Percentiles rank a stretch among this genome's conserved stretches.
These are phyloP conservation scores for Ustilago hordei DNA, from an alignment of 1,284 basidiomycete genomes.

Conservation along the genomic window DNA sequence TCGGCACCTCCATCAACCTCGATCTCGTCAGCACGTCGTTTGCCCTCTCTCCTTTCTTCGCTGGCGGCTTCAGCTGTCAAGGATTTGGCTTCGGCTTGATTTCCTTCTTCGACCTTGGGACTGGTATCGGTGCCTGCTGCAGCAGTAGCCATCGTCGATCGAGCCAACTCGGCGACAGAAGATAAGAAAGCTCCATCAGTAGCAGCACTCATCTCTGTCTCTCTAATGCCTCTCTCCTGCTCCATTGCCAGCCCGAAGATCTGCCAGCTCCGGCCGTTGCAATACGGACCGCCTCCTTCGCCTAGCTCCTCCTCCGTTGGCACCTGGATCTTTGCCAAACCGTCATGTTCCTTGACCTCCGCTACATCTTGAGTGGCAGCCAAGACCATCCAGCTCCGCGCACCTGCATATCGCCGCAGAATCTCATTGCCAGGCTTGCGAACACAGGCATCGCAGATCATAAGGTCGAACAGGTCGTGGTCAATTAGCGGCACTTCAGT, in stretches of 20 bases:
- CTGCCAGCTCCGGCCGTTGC: conserved; percentile 39
- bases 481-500: conserved; percentile 50
- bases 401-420: conserved; percentile 58
- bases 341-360: conserved; percentile 25
- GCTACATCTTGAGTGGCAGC: conserved; percentile 25
- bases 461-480: conserved; percentile 60
- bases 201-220: conserved; percentile 32
- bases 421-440: conserved; percentile 38
- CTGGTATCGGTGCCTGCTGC: conserved; percentile 6
- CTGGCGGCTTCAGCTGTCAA: not conserved
- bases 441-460: conserved; percentile 66
- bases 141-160: conserved; percentile 18
- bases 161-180: conserved; percentile 47
- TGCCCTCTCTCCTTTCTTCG: conserved; percentile 14
- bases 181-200: conserved; percentile 39
- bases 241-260: conserved; percentile 49
- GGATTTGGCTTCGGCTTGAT: not conserved
- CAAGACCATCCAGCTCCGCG: conserved; percentile 54
- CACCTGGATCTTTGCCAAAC: conserved; percentile 36
- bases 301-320: conserved; percentile 39
- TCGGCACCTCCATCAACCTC: not conserved
- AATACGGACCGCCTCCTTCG: conserved; percentile 23
- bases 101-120: conserved; percentile 4
- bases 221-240: conserved; percentile 27
- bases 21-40: conserved; percentile 31